Evolutionary conservation across 2,329 filamentous ascomycete genomes (phyloP).

Genomic region (Pyrenochaeta sp.): DNA sequence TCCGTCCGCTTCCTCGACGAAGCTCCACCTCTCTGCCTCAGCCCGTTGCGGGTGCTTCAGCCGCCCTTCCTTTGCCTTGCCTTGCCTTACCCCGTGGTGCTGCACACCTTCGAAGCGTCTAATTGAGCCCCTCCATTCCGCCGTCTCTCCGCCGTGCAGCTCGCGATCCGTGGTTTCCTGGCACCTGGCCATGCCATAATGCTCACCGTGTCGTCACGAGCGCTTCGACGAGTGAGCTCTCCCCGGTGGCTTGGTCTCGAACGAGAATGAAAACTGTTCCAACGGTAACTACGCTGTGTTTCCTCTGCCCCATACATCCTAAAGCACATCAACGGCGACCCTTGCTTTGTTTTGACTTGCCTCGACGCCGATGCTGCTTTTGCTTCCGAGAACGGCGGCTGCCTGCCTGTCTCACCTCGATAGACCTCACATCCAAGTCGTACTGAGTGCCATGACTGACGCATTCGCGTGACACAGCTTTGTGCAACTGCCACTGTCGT

Average conservation of each 20-base stretch:
- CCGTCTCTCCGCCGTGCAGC: constrained; percentile 30
- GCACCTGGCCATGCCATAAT: constrained; percentile 51
- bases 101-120: constrained; percentile 21
- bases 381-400: constrained; percentile 33
- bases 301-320: constrained; percentile 20
- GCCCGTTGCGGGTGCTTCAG: constrained; percentile 36
- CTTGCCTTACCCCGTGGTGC: constrained; percentile 34
- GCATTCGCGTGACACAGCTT: constrained; percentile 58
- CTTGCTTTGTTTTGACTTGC: constrained; percentile 44
- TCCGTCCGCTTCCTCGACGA: constrained; percentile 40
- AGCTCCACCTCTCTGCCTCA: constrained; percentile 39
- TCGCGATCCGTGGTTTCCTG: constrained; percentile 32
- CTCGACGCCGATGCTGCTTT: constrained; percentile 27
- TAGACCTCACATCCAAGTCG: constrained; percentile 30
- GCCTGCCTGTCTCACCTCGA: constrained; percentile 34
- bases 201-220: constrained; percentile 48
- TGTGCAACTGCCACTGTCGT: constrained; percentile 69
- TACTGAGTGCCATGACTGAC: constrained; percentile 47
- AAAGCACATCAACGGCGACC: constrained; percentile 20
- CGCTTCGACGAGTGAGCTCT: constrained; percentile 49
- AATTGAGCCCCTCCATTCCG: constrained; percentile 31
- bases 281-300: constrained; percentile 49
- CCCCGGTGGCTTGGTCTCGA: constrained; percentile 46
- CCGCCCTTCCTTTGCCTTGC: constrained; percentile 27
- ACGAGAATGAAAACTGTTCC: constrained; percentile 58